phyloP scores from a whole-genome alignment of 768 basidiomycete species.

The Rhodotorula diobovata region DNA sequence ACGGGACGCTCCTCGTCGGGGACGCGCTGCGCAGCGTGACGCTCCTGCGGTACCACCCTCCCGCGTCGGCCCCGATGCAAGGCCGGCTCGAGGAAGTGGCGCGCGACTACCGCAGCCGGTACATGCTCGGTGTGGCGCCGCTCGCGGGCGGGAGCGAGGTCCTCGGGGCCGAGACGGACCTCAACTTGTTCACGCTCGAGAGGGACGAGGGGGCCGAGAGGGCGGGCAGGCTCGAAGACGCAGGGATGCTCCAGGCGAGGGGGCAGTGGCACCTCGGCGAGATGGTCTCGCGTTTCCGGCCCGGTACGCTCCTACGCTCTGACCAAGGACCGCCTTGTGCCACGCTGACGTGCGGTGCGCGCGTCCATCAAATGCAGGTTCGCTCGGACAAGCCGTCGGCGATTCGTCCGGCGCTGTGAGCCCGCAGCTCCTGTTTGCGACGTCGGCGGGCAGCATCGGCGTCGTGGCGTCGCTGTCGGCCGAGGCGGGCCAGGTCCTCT shows the following conservation, averaged over 20 bases:
- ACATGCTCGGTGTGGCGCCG: constrained; percentile 63
- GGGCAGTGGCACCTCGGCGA: constrained; percentile 70
- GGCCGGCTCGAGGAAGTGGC: constrained; percentile 57
- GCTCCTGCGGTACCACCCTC: constrained; percentile 56
- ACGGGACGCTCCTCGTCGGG: constrained; percentile 59
- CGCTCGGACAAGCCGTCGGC: constrained; percentile 50
- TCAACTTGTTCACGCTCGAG: constrained; percentile 35
- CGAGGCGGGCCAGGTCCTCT: constrained; percentile 58
- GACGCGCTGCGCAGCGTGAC: constrained; percentile 78
- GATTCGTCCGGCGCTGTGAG: constrained; percentile 50
- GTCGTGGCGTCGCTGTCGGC: constrained; percentile 60
- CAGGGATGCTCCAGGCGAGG: constrained; percentile 63
- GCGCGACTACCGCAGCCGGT: constrained; percentile 69
- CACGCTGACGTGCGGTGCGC: neutral
- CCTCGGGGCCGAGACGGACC: constrained; percentile 70
- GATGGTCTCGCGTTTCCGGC: constrained; percentile 63
- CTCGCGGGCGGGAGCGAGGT: constrained; percentile 47
- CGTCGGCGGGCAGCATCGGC: constrained; percentile 73
- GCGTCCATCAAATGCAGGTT: constrained; percentile 52
- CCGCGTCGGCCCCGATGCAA: neutral
- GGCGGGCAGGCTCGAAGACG: constrained; percentile 63
- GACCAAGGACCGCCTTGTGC: neutral
- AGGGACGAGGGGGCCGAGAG: neutral
- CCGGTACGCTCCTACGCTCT: constrained; percentile 28
- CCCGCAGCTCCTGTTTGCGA: constrained; percentile 68